A percentile compares a stretch with the other conserved stretches of the same genome.
These are phyloP conservation scores for Pholiota microspora DNA, from an alignment of 768 basidiomycete genomes.

Conservation along the genomic window DNA sequence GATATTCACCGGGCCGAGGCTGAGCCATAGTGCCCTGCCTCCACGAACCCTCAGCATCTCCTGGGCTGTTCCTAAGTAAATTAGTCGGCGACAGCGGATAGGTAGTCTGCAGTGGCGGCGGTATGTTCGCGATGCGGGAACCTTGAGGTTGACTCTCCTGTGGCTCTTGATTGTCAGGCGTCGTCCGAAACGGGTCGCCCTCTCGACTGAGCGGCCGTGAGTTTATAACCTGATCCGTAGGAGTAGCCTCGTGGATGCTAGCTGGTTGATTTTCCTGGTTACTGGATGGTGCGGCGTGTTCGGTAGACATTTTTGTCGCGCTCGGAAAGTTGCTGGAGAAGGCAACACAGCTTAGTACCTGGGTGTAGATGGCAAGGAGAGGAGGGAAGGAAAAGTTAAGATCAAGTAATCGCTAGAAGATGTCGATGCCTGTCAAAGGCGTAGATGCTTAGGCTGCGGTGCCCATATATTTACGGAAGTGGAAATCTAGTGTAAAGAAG, in stretches of 20 bases:
- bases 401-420: not conserved
- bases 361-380: not conserved
- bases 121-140: not conserved
- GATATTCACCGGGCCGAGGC: not conserved
- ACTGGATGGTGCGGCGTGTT: conserved; percentile 1
- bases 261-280: not conserved
- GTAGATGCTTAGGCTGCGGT: not conserved
- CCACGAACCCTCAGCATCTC: not conserved
- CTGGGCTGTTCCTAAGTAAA: not conserved
- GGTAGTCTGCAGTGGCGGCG: not conserved
- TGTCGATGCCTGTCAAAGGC: not conserved
- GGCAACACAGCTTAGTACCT: not conserved
- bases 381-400: not conserved
- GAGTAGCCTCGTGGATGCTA: conserved; percentile 1
- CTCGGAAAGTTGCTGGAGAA: not conserved
- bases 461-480: not conserved
- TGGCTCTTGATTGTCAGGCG: not conserved
- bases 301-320: conserved; percentile 1
- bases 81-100: not conserved
- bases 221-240: not conserved
- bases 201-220: not conserved
- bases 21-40: not conserved
- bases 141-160: not conserved
- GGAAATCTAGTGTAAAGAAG: not conserved
- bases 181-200: not conserved